phyloP scores from a whole-genome alignment of 192 early-diverging fungal species.

The Coemansia sp. region DNA sequence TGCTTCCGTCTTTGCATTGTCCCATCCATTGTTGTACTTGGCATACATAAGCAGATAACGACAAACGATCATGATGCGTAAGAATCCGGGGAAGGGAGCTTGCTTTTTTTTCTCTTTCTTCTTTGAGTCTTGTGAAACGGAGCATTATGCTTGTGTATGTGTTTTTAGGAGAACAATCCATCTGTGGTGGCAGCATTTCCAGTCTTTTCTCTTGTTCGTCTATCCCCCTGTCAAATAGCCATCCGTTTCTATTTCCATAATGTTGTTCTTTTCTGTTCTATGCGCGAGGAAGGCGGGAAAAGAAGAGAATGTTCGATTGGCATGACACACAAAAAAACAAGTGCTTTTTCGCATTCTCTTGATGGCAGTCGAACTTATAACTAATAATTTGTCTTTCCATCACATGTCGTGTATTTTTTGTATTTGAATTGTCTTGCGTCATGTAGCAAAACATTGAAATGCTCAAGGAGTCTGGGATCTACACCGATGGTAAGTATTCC shows the following conservation, averaged over 20 bases:
- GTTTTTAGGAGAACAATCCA: neutral
- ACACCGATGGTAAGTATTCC: conserved; percentile 58
- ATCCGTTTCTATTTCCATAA: neutral
- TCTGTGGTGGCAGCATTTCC: neutral
- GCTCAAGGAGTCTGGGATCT: conserved; percentile 61
- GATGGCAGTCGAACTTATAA: neutral
- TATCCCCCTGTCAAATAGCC: neutral
- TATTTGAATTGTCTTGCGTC: neutral
- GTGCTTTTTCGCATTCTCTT: neutral
- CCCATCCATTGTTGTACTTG: too few relatives aligned
- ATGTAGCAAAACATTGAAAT: conserved; percentile 64
- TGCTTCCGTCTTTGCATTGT: too few relatives aligned
- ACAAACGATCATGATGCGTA: neutral
- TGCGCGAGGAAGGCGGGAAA: neutral
- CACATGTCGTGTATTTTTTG: neutral
- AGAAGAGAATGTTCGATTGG: neutral
- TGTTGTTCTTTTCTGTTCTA: neutral
- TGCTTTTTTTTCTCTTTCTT: neutral
- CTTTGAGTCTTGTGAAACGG: too few relatives aligned
- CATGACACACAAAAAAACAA: neutral
- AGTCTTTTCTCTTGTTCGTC: too few relatives aligned
- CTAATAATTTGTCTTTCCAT: conserved; percentile 1
- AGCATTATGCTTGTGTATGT: neutral
- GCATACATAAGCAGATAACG: too few relatives aligned
- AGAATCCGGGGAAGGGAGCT: neutral